These are phyloP conservation scores for Claviceps digitariae DNA, from an alignment of 2,329 filamentous ascomycete genomes.

Conservation along the genomic window DNA sequence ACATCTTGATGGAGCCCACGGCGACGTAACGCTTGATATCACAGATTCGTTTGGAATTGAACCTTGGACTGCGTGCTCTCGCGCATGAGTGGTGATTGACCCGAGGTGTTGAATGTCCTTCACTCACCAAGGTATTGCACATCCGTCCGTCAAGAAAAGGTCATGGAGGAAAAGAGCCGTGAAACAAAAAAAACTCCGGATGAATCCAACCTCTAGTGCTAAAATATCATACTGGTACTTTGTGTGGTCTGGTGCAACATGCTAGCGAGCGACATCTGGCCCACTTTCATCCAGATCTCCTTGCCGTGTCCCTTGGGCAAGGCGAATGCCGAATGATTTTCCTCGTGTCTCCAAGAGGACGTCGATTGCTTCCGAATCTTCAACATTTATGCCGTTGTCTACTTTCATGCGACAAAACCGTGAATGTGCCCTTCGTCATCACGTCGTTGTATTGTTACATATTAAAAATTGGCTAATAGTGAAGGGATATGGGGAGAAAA, in stretches of 20 bases:
- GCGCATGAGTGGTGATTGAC: neutral
- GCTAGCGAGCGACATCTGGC: neutral
- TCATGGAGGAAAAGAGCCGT: no score
- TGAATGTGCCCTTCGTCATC: constrained; percentile 11
- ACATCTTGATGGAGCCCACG: neutral
- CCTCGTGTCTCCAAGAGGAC: neutral
- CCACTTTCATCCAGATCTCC: neutral
- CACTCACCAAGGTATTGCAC: neutral
- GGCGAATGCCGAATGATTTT: no score
- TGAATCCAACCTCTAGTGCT: neutral
- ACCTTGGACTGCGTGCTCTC: neutral
- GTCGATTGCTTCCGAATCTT: constrained; percentile 5
- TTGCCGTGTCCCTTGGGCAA: neutral
- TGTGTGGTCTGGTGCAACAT: neutral
- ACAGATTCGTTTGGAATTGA: neutral
- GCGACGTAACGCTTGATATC: neutral
- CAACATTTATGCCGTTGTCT: constrained; percentile 11
- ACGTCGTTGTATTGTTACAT: constrained; percentile 19
- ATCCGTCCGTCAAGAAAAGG: no score
- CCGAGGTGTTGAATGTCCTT: neutral
- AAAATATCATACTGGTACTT: neutral
- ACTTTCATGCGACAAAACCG: constrained; percentile 14
- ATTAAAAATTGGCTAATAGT: constrained; percentile 9
- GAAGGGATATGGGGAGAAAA: neutral
- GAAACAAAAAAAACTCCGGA: neutral